A percentile compares a stretch with the other conserved stretches of the same genome.
phyloP scores from a whole-genome alignment of 768 basidiomycete species.

The Cystoderma amianthinum region DNA sequence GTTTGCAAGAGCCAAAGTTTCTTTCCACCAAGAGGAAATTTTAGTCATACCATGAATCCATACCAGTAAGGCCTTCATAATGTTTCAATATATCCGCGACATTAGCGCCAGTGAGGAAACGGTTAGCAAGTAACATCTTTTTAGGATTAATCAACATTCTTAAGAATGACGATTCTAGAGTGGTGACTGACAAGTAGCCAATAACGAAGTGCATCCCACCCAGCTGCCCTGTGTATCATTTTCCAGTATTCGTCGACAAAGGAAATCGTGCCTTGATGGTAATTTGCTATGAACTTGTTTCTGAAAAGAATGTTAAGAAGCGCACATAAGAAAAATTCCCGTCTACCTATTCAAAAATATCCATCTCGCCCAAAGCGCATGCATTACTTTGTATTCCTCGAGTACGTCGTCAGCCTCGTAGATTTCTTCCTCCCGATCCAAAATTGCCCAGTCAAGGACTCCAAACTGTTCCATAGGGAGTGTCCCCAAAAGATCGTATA shows the following conservation, averaged over 20 bases:
- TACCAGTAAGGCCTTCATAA: constrained; percentile 49
- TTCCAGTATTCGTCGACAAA: constrained; percentile 60
- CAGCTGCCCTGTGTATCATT: constrained; percentile 65
- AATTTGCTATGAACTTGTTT: constrained; percentile 47
- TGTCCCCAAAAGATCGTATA: constrained; percentile 59
- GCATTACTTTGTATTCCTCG: constrained; percentile 76
- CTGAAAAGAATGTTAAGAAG: constrained; percentile 20
- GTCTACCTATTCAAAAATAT: constrained; percentile 54
- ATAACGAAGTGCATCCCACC: constrained; percentile 54
- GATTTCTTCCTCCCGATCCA: constrained; percentile 72
- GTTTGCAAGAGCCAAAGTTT: too few species aligned
- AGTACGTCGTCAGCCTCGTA: constrained; percentile 64
- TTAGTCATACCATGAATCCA: constrained; percentile 31
- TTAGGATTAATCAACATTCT: too few species aligned
- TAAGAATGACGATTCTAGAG: too few species aligned
- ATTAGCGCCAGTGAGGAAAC: constrained; percentile 43
- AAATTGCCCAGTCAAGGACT: constrained; percentile 57
- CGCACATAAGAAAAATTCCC: neutral
- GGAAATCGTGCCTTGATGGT: constrained; percentile 38
- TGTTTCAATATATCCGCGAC: constrained; percentile 42
- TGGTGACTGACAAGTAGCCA: constrained; percentile 47
- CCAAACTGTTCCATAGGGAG: constrained; percentile 59
- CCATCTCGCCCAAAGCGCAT: constrained; percentile 74
- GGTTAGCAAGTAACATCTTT: too few species aligned
- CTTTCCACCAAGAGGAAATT: neutral